Base-by-base conservation (phyloP, 768 basidiomycete species). In the Mycena rebaudengoi region DNA sequence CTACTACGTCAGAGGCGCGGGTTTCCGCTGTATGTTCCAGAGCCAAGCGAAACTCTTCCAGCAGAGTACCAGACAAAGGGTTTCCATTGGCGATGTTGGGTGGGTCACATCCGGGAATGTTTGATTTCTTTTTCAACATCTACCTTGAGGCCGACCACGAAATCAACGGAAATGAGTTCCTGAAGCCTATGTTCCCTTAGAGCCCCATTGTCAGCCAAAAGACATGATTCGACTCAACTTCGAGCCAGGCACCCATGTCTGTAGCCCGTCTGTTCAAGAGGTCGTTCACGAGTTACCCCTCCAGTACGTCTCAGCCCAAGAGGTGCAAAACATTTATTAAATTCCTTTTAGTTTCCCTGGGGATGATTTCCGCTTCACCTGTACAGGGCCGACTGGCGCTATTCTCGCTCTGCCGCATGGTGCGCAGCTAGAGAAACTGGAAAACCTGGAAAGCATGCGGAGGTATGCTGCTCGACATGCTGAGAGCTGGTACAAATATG, bases 41-140 rank as follows among this genome's bases (percentile, higher is more conserved):
- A 73, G 32, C 70, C 70, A 10, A 66, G 69, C 20, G 43, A 67
- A n/a, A n/a, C n/a, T n/a, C n/a, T n/a, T n/a, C 70, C 70, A 14
- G 53, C 51, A 4, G 69, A 67, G 32, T 70, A 70, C 49, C 63
- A 58, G 49, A 55, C 51, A 3, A 33, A 58, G 25, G 76, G 67
- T 74, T 37, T 68, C 59, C 26, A 76, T 78, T 48, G 77, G 78
- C 12, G 78, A 78, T 30, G 73, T 78, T 16, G 74, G 75, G 18
- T 55, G 75, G 10, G 56, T 79, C n/a, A 66, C 74, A 7, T 67
- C 68, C 16, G 65, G 76, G 75, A n/a, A n/a, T n/a, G 40, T 78
- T 79, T 23, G 76, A 76, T 35, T 61, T 71, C 29, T 70, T 78
- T 30, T 50, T 50, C 49, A 50, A 50, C 49, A 35, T 80, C 32